Percentiles rank a stretch among this genome's conserved stretches.
These are phyloP conservation scores for Ilex asprella DNA, from an alignment of 257 asterid species.

Conservation along the genomic window DNA sequence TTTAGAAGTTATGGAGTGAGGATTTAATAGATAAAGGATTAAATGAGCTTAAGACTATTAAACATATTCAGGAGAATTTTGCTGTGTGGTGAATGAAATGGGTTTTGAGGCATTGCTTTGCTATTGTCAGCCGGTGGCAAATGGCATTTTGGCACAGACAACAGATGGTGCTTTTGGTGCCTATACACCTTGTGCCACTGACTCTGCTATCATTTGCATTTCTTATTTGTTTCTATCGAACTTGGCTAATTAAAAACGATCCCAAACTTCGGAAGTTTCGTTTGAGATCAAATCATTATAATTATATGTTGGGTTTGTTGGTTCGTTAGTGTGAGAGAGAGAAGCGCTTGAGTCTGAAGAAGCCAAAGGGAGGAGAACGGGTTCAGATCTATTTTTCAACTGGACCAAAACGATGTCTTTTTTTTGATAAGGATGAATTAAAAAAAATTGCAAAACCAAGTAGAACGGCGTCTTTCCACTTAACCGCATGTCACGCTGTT, in stretches of 20 bases:
- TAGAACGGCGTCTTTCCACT: too few relatives aligned
- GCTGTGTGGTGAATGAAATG: too few relatives aligned
- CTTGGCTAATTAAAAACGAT: slow-evolving; percentile 51
- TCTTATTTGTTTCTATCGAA: slow-evolving; percentile 57
- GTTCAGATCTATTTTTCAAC: too few relatives aligned
- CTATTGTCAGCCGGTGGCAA: slow-evolving; percentile 78
- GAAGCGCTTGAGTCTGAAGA: too few relatives aligned
- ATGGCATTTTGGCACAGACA: slow-evolving; percentile 72
- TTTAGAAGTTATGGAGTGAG: too few relatives aligned
- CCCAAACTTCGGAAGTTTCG: slow-evolving; percentile 56
- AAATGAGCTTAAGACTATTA: too few relatives aligned
- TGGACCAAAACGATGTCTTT: too few relatives aligned
- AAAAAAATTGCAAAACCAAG: too few relatives aligned
- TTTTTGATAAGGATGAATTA: too few relatives aligned
- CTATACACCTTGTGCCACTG: slow-evolving; percentile 79
- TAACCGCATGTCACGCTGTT: too few relatives aligned
- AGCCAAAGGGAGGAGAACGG: too few relatives aligned
- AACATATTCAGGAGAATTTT: slow-evolving; percentile 1
- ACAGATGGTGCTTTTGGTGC: slow-evolving; percentile 89
- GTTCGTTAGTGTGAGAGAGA: slow-evolving; percentile 43
- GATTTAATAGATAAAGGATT: too few relatives aligned
- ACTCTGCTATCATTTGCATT: slow-evolving; percentile 59
- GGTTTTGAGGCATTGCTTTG: slow-evolving; percentile 32
- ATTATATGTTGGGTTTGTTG: slow-evolving; percentile 64
- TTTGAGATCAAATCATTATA: slow-evolving; percentile 67